Evolutionary conservation across 805 yeast species (phyloP), one percentile per base, ranked within the genome.

Genomic region (Candida broadrunensis): DNA sequence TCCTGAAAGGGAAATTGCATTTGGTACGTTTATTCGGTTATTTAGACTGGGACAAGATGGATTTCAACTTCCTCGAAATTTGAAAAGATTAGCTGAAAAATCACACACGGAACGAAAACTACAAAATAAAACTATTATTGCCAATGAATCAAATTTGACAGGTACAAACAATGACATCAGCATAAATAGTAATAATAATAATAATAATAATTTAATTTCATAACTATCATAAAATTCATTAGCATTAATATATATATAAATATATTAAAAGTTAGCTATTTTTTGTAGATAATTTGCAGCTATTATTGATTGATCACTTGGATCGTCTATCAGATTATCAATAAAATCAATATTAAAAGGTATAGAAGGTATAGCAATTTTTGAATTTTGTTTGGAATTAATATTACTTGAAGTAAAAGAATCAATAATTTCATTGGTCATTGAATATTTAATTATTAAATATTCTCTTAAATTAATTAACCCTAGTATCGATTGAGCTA

Each of bases 31-130:
- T 4, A 30, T 41, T 20, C 17, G 27, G 2, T 33, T 38, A 15
- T 13, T 38, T 13, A 39, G 30, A 21, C 32, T 40, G 2, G 37
- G 20, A 18, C 33, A 37, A 11, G 41, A 41, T 29, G 48, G 48
- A 13, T 44, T 33, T 29, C 36, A 36, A 29, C 26, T 44, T 30
- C 48, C 48, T 8, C 29, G 25, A 12, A 5, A 5, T 4, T 29
- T 29, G 13, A 29, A 15, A 29, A 47, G 7, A 14, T 5, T 29
- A 15, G 32, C 32, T 14, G 32, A 5, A 9, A 25, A n/a, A 5
- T 25, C 29, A n/a, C n/a, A n/a, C n/a, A n/a, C n/a, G n/a, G n/a
- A n/a, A n/a, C n/a, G n/a, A n/a, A n/a, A n/a, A n/a, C n/a, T n/a
- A n/a, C n/a, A n/a, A n/a, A n/a, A n/a, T n/a, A n/a, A n/a, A n/a